Base-by-base conservation (phyloP, 768 basidiomycete genomes). In the Phanerochaete sordida region DNA sequence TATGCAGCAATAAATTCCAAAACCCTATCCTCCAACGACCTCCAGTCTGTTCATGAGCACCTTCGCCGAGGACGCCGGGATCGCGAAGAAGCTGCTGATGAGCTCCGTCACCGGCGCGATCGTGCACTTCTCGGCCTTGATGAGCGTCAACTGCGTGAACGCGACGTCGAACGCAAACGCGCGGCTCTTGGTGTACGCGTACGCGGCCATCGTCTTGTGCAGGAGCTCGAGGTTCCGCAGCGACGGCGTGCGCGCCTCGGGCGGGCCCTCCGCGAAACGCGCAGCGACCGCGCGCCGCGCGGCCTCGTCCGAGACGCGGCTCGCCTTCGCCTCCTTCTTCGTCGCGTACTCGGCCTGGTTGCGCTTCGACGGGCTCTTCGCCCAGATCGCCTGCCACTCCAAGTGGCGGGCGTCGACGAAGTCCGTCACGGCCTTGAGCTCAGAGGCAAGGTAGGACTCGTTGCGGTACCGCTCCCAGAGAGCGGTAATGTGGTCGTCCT, bases 101-200 rank as follows among this genome's bases (percentile, higher is more conserved):
- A 54, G 49, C n/a, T 60, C 56, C 3, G 62, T 57, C n/a, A 57
- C 56, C 0, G 63, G 46, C 4, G 56, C 54, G n/a, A 46, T 33
- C 13, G 23, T 13, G 15, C 27, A 46, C 5, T 78, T 73, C 3
- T 67, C 65, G 0, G 84, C 84, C 68, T 89, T 88, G 73, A 89
- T 82, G 4, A 46, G 52, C 62, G 84, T 85, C 1, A 88, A 64
- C 0, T 75, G 74, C 16, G 62, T 65, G 62, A 84, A 87, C 0
- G 87, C 86, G 31, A 88, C 78, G 0, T 64, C 62, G 65, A 86
- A 86, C 0, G 72, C 85, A 56, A 88, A 86, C 0, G 9, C 57
- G 8, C 62, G 30, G 0, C 62, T 62, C n/a, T 64, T 55, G 0
- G 4, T 33, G 56, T 82, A 82, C 0, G 88, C 86, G 43, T 75